Conservation (phyloP, 2,329 filamentous ascomycete species). For the Cryoendolithus antarcticus region DNA sequence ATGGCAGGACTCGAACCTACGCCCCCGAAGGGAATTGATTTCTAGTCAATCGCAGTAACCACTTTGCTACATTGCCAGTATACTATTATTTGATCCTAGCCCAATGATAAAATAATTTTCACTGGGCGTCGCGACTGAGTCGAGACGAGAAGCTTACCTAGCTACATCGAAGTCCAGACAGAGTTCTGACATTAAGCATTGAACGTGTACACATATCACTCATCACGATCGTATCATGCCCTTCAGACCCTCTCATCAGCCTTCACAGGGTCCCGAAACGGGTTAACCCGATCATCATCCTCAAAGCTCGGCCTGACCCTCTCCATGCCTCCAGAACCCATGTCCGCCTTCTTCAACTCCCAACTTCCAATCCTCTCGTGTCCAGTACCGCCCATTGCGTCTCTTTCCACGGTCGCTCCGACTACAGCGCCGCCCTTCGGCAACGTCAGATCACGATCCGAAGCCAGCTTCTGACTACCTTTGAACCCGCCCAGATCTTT, state of each 20-base stretch:
- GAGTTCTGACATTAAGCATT: too few species aligned
- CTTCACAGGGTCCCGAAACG: slow-evolving; percentile 31
- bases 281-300: slow-evolving; percentile 29
- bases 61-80: slow-evolving; percentile 9
- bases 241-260: slow-evolving; percentile 36
- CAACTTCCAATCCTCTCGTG: slow-evolving; percentile 46
- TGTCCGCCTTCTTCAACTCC: slow-evolving; percentile 36
- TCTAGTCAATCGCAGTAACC: slow-evolving; percentile 11
- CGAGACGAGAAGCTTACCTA: background rate
- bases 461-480: slow-evolving; percentile 40
- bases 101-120: background rate
- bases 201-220: background rate
- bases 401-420: slow-evolving; percentile 6
- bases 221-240: background rate
- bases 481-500: slow-evolving; percentile 43
- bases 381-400: slow-evolving; percentile 22
- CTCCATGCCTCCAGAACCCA: slow-evolving; percentile 12
- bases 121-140: background rate
- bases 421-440: slow-evolving; percentile 27
- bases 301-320: slow-evolving; percentile 33
- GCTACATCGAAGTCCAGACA: background rate
- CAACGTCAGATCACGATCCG: slow-evolving; percentile 40
- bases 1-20: slow-evolving; percentile 10
- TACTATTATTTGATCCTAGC: background rate
- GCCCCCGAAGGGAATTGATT: slow-evolving; percentile 11